Evolutionary conservation across 1,284 basidiomycete species (phyloP).

Genomic region (Papiliotrema terrestris): DNA sequence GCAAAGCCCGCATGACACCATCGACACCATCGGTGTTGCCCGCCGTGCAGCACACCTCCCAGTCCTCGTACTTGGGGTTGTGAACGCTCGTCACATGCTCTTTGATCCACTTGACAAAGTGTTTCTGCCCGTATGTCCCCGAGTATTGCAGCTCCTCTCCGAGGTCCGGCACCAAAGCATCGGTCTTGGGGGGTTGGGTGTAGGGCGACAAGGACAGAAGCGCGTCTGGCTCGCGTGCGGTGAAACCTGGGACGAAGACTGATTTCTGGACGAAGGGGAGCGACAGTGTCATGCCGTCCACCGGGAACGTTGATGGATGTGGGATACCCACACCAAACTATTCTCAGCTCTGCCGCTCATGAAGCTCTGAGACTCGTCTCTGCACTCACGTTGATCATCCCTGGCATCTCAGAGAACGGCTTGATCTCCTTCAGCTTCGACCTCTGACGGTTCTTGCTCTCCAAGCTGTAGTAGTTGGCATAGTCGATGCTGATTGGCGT

Average conservation of each 20-base stretch:
- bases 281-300: slow-evolving; percentile 39
- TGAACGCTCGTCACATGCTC: slow-evolving; percentile 32
- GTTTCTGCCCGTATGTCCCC: slow-evolving; percentile 28
- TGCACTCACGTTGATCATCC: slow-evolving; percentile 13
- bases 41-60: slow-evolving; percentile 31
- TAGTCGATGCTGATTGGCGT: slow-evolving; percentile 8
- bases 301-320: slow-evolving; percentile 36
- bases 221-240: slow-evolving; percentile 15
- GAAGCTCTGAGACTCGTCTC: neutral
- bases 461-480: slow-evolving; percentile 8
- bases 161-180: slow-evolving; percentile 28
- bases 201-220: slow-evolving; percentile 26
- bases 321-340: slow-evolving; percentile 37
- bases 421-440: slow-evolving; percentile 10
- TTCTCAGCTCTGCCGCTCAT: neutral
- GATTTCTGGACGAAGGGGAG: slow-evolving; percentile 34
- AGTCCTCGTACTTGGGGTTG: slow-evolving; percentile 28
- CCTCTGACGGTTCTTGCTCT: slow-evolving; percentile 6
- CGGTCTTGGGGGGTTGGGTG: slow-evolving; percentile 17
- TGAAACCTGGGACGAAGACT: slow-evolving; percentile 36
- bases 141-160: slow-evolving; percentile 34
- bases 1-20: slow-evolving; percentile 27
- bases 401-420: slow-evolving; percentile 10
- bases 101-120: slow-evolving; percentile 30
- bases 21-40: slow-evolving; percentile 43